Evolutionary conservation across 495 filamentous ascomycete species (phyloP).

Genomic region (Tuber calosporum): DNA sequence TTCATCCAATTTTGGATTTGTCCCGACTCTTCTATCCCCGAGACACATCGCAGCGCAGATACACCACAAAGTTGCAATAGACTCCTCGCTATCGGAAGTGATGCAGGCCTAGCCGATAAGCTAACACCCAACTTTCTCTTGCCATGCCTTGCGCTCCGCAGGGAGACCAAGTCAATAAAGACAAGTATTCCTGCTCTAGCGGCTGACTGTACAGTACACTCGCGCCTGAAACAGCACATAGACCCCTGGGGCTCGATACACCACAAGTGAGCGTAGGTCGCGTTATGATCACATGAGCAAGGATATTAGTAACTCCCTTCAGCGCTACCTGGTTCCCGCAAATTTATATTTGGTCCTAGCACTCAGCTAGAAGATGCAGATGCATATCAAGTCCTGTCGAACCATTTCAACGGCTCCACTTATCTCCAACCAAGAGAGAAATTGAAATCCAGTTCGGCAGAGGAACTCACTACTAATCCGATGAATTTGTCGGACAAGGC

Average conservation of each 20-base stretch:
- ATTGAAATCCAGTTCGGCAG: background rate
- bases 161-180: background rate
- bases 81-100: background rate
- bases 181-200: background rate
- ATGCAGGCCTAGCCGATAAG: background rate
- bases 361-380: background rate
- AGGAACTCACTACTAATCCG: background rate
- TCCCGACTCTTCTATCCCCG: background rate
- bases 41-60: background rate
- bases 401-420: background rate
- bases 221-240: background rate
- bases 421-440: background rate
- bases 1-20: background rate
- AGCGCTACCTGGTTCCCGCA: background rate
- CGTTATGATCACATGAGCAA: background rate
- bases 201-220: no score
- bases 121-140: background rate
- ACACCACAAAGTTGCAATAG: background rate
- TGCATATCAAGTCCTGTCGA: background rate
- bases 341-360: background rate
- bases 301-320: background rate
- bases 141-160: background rate
- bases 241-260: background rate
- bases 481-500: background rate
- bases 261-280: background rate